Evolutionary conservation across 257 asterid genomes (phyloP), one percentile per base, ranked within the genome.

Genomic region (Rhazya stricta): DNA sequence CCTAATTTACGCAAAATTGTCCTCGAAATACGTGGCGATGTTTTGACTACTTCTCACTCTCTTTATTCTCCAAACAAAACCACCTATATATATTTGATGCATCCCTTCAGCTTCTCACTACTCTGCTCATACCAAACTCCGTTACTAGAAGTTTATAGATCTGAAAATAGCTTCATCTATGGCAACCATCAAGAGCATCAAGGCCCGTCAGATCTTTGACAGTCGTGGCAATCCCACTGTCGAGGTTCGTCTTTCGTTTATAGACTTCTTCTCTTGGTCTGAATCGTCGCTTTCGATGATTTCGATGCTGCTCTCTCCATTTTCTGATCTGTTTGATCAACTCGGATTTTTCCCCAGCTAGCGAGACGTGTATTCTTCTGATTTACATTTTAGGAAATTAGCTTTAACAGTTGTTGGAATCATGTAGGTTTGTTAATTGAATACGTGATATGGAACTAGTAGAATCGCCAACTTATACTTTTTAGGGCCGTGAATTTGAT

Each of bases 131-230:
- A 29, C 21, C 53, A 23, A 54, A 12, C 56, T 15, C 34, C 67
- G 8, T 57, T 63, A 42, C 74, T 34, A 9, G 25, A 34, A 36
- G 43, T 66, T 66, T 37, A 27, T n/a, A n/a, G 50, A 56, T 43
- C 50, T 66, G 32, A 66, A 61, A 72, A 41, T 54, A 32, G 41
- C 76, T 46, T 74, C 74, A 74, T 82, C 86, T 27, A 89, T 90
- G 94, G 90, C 95, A 9, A 83, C 95, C 23, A 91, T 91, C 85
- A 43, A 79, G 76, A 74, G 71, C 77, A 82, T 91, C 36, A 84
- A 87, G 76, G 95, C 97, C 76, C 93, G 97, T 50, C 97, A 91
- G 89, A 89, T 91, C 86, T 91, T 91, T 82, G 96, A 91, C 88
- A 91, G 96, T 80, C 92, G 96, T 75, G 96, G 96, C 18, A 91